Evolutionary conservation across 176 grass and related monocot species (phyloP).

Genomic region (Ensete ventricosum): DNA sequence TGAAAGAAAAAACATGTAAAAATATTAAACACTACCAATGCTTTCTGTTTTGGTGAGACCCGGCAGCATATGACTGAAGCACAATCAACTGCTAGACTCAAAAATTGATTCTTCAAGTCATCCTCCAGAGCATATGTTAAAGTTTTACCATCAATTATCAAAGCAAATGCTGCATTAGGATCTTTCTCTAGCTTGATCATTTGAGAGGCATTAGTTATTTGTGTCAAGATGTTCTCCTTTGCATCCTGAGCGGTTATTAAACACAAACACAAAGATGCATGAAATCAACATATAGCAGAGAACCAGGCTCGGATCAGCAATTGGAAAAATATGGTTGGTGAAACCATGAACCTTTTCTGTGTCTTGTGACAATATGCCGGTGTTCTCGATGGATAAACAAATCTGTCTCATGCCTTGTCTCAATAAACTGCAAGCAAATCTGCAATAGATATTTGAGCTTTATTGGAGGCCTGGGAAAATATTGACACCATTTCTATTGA

Average conservation of each 20-base stretch:
- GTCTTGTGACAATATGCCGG: constrained; percentile 61
- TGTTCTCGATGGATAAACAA: constrained; percentile 45
- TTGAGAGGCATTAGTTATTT: constrained; percentile 78
- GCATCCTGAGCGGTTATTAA: constrained; percentile 58
- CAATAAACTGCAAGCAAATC: constrained; percentile 96
- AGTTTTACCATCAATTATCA: constrained; percentile 94
- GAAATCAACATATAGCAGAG: neutral
- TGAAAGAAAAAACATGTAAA: neutral
- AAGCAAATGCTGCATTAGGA: constrained; percentile 91
- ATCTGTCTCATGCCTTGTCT: constrained; percentile 98
- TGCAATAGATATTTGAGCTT: constrained; percentile 33
- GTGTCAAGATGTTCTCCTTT: constrained; percentile 65
- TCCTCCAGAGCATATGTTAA: constrained; percentile 69
- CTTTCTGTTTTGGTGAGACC: constrained; percentile 96
- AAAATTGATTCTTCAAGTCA: constrained; percentile 80
- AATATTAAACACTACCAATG: constrained; percentile 52
- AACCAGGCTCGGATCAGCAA: constrained; percentile 23
- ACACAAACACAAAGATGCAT: constrained; percentile 25
- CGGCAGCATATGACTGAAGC: constrained; percentile 97
- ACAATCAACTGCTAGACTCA: constrained; percentile 79
- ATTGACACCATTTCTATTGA: neutral
- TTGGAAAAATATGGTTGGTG: constrained; percentile 1
- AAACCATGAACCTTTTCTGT: constrained; percentile 50
- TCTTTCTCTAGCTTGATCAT: constrained; percentile 92
- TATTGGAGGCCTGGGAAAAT: neutral